phyloP scores from a whole-genome alignment of 2,329 filamentous ascomycete genomes.

The Cladobotryum mycophilum region DNA sequence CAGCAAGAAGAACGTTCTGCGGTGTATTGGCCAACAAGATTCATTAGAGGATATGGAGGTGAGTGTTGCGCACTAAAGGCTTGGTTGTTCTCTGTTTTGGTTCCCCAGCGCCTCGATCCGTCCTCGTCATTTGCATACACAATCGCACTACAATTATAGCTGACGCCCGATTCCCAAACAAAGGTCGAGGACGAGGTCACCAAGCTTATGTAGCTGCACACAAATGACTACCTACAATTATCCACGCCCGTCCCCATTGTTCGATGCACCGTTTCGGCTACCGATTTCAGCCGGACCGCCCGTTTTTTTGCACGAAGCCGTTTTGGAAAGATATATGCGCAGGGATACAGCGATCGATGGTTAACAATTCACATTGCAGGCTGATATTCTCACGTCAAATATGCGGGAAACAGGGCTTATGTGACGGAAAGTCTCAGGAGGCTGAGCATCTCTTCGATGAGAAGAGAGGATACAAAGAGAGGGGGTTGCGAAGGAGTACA shows the following conservation, averaged over 20 bases:
- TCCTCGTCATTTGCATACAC: not conserved
- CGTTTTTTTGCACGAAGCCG: conserved; percentile 3
- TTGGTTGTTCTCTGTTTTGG: conserved; percentile 12
- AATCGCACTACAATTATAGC: conserved; percentile 19
- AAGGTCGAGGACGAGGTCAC: conserved; percentile 88
- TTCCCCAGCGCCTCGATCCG: conserved; percentile 13
- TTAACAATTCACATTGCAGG: conserved; percentile 17
- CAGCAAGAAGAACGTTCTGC: conserved; percentile 97
- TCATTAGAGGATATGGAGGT: conserved; percentile 99
- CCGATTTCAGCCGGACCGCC: not conserved
- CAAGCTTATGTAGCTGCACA: conserved; percentile 68
- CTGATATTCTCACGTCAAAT: conserved; percentile 20
- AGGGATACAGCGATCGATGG: conserved; percentile 22
- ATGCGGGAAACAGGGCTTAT: conserved; percentile 25
- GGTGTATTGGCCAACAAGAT: conserved; percentile 95
- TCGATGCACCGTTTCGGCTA: not conserved
- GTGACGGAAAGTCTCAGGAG: conserved; percentile 24
- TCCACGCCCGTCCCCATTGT: not conserved
- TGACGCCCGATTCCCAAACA: conserved; percentile 22
- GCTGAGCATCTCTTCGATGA: conserved; percentile 29
- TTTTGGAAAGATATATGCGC: conserved; percentile 1
- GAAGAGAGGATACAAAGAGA: conserved; percentile 24
- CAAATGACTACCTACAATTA: not conserved
- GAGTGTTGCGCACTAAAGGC: conserved; percentile 38
- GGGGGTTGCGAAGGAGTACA: too few species aligned